Conservation (phyloP, 2,329 filamentous ascomycete genomes). For the Colletotrichum sp. region DNA sequence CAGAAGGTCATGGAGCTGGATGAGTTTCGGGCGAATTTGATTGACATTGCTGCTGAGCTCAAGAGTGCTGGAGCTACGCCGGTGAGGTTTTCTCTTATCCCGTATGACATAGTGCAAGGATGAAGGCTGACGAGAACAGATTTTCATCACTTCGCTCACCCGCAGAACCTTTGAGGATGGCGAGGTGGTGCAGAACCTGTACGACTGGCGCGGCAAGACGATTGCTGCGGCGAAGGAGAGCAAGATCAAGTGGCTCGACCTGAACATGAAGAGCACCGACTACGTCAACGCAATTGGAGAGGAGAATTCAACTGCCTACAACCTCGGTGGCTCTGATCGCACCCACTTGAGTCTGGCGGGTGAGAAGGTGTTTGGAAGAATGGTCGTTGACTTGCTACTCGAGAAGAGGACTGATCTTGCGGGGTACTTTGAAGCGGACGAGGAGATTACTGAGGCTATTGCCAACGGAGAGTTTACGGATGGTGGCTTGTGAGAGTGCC, state of each 20-base stretch:
- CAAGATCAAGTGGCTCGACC: conserved; percentile 45
- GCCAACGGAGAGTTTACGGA: conserved; percentile 31
- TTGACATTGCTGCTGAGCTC: conserved; percentile 48
- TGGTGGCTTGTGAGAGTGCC: conserved; percentile 12
- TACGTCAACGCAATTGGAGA: conserved; percentile 59
- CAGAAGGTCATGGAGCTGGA: conserved; percentile 57
- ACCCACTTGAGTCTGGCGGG: conserved; percentile 63
- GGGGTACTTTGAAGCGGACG: conserved; percentile 28
- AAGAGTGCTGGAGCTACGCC: conserved; percentile 47
- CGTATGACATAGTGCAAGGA: conserved; percentile 1
- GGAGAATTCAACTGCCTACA: conserved; percentile 49
- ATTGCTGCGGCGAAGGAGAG: conserved; percentile 48
- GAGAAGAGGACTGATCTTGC: conserved; percentile 23
- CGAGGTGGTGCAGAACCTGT: conserved; percentile 50
- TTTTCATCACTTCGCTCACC: conserved; percentile 61
- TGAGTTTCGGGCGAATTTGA: conserved; percentile 56
- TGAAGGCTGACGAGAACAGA: conserved; percentile 23
- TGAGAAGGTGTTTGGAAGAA: conserved; percentile 59
- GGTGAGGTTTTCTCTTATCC: conserved; percentile 26
- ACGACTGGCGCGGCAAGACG: conserved; percentile 48
- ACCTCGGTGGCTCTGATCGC: conserved; percentile 47
- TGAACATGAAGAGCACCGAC: conserved; percentile 53
- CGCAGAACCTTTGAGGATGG: conserved; percentile 51
- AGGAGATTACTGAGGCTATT: conserved; percentile 35
- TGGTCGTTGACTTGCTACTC: conserved; percentile 60